Conservation (phyloP, 2,329 filamentous ascomycete genomes). For the Penicillium janthinellum region DNA sequence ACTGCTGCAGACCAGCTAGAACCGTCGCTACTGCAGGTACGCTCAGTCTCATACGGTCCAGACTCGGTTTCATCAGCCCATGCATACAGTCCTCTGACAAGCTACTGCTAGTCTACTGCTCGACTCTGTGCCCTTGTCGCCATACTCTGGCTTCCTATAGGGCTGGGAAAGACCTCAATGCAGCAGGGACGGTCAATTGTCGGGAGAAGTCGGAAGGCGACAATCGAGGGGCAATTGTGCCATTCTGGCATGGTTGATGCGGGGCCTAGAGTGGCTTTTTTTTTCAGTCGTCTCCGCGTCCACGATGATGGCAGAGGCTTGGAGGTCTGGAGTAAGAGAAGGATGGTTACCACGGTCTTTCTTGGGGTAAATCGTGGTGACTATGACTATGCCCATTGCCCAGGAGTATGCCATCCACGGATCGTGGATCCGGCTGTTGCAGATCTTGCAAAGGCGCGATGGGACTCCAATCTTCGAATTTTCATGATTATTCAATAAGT, state of each 20-base stretch:
- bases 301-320: slow-evolving; percentile 27
- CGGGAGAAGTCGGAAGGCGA: slow-evolving; percentile 25
- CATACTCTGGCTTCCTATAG: slow-evolving; percentile 7
- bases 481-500: background rate
- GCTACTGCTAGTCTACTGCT: background rate
- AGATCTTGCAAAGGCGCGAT: background rate
- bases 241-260: slow-evolving; percentile 19
- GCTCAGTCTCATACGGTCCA: background rate
- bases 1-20: background rate
- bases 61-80: slow-evolving; percentile 1
- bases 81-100: too few species aligned
- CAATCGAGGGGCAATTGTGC: slow-evolving; percentile 12
- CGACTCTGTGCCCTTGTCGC: background rate
- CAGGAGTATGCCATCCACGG: background rate
- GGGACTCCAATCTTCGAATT: slow-evolving; percentile 1
- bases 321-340: background rate
- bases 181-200: background rate
- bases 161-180: background rate
- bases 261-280: slow-evolving; percentile 25
- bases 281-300: background rate
- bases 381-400: background rate
- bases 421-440: background rate
- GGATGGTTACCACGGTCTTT: background rate
- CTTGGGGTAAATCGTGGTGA: background rate
- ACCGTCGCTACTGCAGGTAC: slow-evolving; percentile 2